Base-by-base conservation (phyloP, 345 rosid genomes). In the Bretschneidera sinensis region DNA sequence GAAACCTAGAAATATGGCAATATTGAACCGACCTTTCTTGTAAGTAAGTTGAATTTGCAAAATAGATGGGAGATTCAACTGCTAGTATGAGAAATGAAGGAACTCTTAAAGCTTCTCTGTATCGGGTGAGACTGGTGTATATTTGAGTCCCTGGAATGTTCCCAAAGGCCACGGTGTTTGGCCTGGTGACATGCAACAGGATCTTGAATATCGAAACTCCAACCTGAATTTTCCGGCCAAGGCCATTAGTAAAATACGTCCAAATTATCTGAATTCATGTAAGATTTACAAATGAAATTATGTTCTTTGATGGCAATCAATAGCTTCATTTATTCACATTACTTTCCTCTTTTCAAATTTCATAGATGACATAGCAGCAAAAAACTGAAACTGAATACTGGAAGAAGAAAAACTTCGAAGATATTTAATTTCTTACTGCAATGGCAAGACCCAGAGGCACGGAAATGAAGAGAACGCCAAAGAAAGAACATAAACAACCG, bases 401-500 rank as follows among this genome's bases (percentile, higher is more conserved):
- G 6, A 35, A 23, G 45, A 31, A 17, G 47, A 50, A 18, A 21
- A 28, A 47, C 25, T 20, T 5, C 19, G 23, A 21, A 39, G 22
- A 48, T 2, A n/a, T 14, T 48, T 6, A 54, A 45, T 35, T 33
- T 59, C 85, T 72, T 74, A 87, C 91, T 0, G 95, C 91, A 17
- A 85, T 76, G 53, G 79, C 81, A 18, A 87, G 91, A 14, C 95
- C 95, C 17, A 83, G 35, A 17, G 86, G 87, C 33, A 87, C 95
- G 5, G 95, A 87, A 56, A 87, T 68, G 83, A 85, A 83, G 48
- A 87, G 91, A 43, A 87, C 91, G 0, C 95, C 95, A n/a, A 87
- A 71, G 77, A 87, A 87, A 66, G 95, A 84, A 63, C 77, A 80
- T 25, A 76, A 2, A 18, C 95, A 87, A 56, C 91, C 85, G 33